phyloP scores from a whole-genome alignment of 2,329 filamentous ascomycete species.

The Exophiala sideris region DNA sequence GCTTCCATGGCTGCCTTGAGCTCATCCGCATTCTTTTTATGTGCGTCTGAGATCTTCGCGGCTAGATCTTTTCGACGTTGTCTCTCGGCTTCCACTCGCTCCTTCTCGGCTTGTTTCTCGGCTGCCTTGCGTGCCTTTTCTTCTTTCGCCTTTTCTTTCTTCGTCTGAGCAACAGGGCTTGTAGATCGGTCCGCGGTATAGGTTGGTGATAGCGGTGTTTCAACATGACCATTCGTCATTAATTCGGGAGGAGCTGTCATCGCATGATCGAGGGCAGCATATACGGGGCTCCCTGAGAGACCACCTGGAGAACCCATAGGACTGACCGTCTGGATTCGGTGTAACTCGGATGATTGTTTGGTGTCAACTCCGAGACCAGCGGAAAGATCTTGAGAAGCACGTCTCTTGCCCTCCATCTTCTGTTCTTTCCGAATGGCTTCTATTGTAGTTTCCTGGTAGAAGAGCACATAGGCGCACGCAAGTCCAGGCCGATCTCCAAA shows the following conservation, averaged over 20 bases:
- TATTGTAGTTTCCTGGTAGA: constrained; percentile 86
- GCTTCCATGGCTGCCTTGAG: constrained; percentile 62
- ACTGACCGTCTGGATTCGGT: constrained; percentile 40
- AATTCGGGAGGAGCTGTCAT: constrained; percentile 56
- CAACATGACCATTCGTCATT: constrained; percentile 30
- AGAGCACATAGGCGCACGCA: constrained; percentile 93
- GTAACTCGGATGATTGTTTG: constrained; percentile 37
- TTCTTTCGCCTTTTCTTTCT: constrained; percentile 61
- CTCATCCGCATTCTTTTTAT: constrained; percentile 60
- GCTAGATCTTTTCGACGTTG: constrained; percentile 52
- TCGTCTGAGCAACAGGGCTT: constrained; percentile 49
- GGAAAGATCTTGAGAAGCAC: constrained; percentile 48
- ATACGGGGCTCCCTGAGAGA: constrained; percentile 40
- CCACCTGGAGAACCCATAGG: constrained; percentile 30
- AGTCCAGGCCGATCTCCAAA: constrained; percentile 89
- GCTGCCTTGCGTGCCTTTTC: constrained; percentile 57
- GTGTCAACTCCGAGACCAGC: constrained; percentile 31
- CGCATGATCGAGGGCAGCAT: constrained; percentile 63
- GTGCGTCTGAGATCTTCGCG: constrained; percentile 56
- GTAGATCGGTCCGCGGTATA: constrained; percentile 30
- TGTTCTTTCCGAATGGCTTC: constrained; percentile 72
- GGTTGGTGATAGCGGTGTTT: constrained; percentile 15
- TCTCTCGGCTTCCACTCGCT: constrained; percentile 58
- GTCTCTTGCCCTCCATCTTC: constrained; percentile 66
- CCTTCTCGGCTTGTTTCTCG: constrained; percentile 54